Conservation (phyloP, 805 yeast species). For the Metschnikowia cerradonensis region DNA sequence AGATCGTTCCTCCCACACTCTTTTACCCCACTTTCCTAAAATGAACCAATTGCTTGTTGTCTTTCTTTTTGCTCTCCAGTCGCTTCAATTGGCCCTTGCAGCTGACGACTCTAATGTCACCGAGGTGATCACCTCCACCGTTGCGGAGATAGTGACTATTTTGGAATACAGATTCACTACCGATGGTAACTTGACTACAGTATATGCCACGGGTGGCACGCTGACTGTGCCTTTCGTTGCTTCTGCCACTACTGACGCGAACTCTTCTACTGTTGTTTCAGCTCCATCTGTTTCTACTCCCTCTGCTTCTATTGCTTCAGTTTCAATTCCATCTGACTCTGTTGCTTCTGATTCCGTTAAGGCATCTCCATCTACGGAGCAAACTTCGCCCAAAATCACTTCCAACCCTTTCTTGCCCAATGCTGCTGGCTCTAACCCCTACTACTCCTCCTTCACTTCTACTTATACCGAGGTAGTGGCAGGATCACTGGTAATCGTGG, state of each 20-base stretch:
- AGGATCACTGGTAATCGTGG: neutral
- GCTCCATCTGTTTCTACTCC: neutral
- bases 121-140: slow-evolving; percentile 14
- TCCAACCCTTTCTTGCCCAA: neutral
- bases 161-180: slow-evolving; percentile 33
- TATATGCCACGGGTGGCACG: slow-evolving; percentile 18
- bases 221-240: slow-evolving; percentile 2
- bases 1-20: neutral
- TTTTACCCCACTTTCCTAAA: neutral
- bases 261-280: neutral
- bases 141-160: slow-evolving; percentile 23
- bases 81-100: slow-evolving; percentile 6
- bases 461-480: slow-evolving; percentile 1
- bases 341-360: neutral
- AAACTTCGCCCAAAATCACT: neutral
- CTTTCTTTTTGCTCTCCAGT: slow-evolving; percentile 4
- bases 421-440: neutral
- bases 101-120: slow-evolving; percentile 11
- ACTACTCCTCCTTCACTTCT: slow-evolving; percentile 2
- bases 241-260: neutral
- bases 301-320: slow-evolving; percentile 1
- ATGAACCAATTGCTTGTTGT: slow-evolving; percentile 4
- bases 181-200: slow-evolving; percentile 27
- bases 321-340: too few relatives aligned
- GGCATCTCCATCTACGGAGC: neutral